These are phyloP conservation scores for Sporothrix curviconia DNA, from an alignment of 2,329 filamentous ascomycete species.

Conservation along the genomic window DNA sequence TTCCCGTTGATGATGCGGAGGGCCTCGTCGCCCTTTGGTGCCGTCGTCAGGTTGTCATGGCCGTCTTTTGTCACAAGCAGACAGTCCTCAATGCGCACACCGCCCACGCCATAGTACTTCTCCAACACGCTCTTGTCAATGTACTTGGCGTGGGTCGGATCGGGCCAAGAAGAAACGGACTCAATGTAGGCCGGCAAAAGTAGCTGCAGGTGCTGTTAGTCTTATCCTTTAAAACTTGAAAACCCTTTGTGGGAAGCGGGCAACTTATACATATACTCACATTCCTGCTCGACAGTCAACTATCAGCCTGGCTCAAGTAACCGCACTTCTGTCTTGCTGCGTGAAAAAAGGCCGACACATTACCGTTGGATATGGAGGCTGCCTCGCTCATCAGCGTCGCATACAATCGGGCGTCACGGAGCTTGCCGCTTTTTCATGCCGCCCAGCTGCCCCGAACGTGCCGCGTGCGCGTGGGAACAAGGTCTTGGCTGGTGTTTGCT, in stretches of 20 bases:
- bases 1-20: conserved; percentile 51
- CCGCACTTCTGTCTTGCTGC: conserved; percentile 9
- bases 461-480: not conserved
- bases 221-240: too few relatives aligned
- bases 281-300: conserved; percentile 73
- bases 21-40: conserved; percentile 69
- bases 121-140: conserved; percentile 61
- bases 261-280: conserved; percentile 30
- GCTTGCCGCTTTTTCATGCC: conserved; percentile 37
- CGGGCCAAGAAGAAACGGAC: conserved; percentile 57
- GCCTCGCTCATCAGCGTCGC: conserved; percentile 24
- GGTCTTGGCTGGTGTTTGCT: not conserved
- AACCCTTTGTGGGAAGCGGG: too few relatives aligned
- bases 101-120: conserved; percentile 71
- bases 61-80: conserved; percentile 72
- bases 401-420: conserved; percentile 33
- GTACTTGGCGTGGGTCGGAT: conserved; percentile 51
- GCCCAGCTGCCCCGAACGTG: conserved; percentile 21
- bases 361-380: conserved; percentile 10
- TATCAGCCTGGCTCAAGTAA: conserved; percentile 53
- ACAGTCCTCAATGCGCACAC: conserved; percentile 89
- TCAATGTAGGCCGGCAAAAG: conserved; percentile 70
- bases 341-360: not conserved
- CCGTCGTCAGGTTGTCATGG: conserved; percentile 75
- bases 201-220: conserved; percentile 44